Conservation (phyloP, 2,329 filamentous ascomycete species). For the Trichoderma brevicompactum region DNA sequence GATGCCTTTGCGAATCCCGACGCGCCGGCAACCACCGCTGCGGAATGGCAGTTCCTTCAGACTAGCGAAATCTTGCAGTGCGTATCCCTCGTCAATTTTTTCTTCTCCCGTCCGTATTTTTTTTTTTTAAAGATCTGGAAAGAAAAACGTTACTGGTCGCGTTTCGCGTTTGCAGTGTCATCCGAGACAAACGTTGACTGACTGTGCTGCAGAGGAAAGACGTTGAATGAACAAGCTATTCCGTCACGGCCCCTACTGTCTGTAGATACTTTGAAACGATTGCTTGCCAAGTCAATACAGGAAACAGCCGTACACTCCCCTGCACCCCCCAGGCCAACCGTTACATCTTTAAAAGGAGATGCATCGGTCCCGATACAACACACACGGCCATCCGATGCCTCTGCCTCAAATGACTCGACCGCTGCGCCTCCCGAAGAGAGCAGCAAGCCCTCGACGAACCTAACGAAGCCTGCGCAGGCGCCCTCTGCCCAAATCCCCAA, state of each 20-base stretch:
- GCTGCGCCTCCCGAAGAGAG: not conserved
- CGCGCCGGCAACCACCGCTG: slow-evolving; percentile 56
- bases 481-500: not conserved
- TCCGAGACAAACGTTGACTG: slow-evolving; percentile 30
- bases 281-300: slow-evolving; percentile 40
- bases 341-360: slow-evolving; percentile 30
- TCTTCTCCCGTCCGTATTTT: not conserved
- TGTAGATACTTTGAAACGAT: slow-evolving; percentile 50
- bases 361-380: slow-evolving; percentile 29
- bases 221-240: slow-evolving; percentile 58
- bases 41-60: slow-evolving; percentile 61
- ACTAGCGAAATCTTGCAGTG: slow-evolving; percentile 65
- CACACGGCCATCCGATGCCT: slow-evolving; percentile 28
- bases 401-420: not conserved
- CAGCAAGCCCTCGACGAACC: not conserved
- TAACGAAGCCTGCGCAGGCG: slow-evolving; percentile 5
- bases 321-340: slow-evolving; percentile 13
- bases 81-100: slow-evolving; percentile 39
- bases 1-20: slow-evolving; percentile 61
- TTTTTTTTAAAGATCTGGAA: slow-evolving; percentile 28
- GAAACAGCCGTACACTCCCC: slow-evolving; percentile 31
- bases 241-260: slow-evolving; percentile 53
- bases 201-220: slow-evolving; percentile 42
- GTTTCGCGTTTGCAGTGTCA: slow-evolving; percentile 22
- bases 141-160: slow-evolving; percentile 9